Conservation (phyloP, 78 protist genomes). For the Parvularia atlantis region DNA sequence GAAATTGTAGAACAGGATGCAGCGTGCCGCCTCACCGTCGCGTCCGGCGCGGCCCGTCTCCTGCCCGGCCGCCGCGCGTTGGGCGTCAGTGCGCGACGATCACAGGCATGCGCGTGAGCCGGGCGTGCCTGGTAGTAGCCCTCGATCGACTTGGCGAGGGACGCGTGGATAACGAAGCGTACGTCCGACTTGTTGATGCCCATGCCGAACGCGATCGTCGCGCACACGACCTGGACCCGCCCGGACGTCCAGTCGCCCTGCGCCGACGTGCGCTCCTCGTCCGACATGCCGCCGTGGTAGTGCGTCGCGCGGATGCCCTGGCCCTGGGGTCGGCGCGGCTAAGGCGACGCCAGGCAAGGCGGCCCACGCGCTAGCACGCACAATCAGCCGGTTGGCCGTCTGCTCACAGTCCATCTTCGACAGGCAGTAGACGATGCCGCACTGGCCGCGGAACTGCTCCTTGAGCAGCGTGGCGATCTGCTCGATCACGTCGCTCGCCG, state of each 20-base stretch:
- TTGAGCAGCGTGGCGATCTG: conserved; percentile 30
- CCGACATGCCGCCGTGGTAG: conserved; percentile 78
- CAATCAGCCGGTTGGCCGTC: conserved; percentile 36
- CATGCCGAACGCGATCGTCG: conserved; percentile 99
- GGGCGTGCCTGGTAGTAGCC: conserved; percentile 94
- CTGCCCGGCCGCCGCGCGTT: conserved; percentile 12
- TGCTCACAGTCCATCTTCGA: conserved; percentile 63
- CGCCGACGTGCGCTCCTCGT: conserved; percentile 21
- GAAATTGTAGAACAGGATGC: conserved; percentile 56
- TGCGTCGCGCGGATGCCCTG: conserved; percentile 30
- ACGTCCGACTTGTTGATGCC: conserved; percentile 95
- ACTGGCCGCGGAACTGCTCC: conserved; percentile 9
- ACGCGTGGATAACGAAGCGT: conserved; percentile 89
- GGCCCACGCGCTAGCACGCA: neutral
- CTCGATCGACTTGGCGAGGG: conserved; percentile 94
- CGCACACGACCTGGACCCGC: conserved; percentile 55
- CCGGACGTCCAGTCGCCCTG: conserved; percentile 62
- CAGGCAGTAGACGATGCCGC: conserved; percentile 93
- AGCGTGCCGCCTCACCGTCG: conserved; percentile 64
- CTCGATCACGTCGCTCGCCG: conserved; percentile 5
- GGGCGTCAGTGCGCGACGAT: neutral
- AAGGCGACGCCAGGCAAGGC: neutral
- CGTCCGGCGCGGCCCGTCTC: conserved; percentile 92
- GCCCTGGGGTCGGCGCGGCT: too few species aligned
- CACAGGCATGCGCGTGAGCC: conserved; percentile 3